Evolutionary conservation across 495 filamentous ascomycete genomes (phyloP).

Genomic region (Evansstolkia leycettana): DNA sequence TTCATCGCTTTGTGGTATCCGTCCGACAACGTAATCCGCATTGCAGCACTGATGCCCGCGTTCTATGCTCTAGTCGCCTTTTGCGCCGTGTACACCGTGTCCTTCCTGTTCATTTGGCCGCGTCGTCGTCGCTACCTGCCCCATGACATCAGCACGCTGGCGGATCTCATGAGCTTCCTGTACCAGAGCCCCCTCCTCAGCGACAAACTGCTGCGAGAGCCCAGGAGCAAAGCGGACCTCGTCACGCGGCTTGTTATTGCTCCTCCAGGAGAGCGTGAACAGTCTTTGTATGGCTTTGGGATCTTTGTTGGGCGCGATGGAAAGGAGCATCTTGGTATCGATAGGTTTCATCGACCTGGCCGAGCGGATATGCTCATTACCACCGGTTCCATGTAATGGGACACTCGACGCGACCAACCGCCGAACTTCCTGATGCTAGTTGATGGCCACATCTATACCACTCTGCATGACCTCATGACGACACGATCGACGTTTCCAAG

Average conservation of each 20-base stretch:
- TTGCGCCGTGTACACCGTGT: slow-evolving; percentile 53
- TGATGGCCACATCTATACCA: too few species aligned
- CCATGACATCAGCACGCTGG: slow-evolving; percentile 55
- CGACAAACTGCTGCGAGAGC: slow-evolving; percentile 53
- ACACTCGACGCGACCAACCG: too few species aligned
- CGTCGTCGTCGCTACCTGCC: slow-evolving; percentile 48
- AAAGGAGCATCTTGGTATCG: slow-evolving; percentile 53
- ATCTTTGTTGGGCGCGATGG: slow-evolving; percentile 49
- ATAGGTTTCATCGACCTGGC: slow-evolving; percentile 40
- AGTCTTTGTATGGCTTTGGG: slow-evolving; percentile 48
- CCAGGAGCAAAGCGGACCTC: slow-evolving; percentile 47
- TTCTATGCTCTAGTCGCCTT: slow-evolving; percentile 56
- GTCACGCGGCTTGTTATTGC: slow-evolving; percentile 46
- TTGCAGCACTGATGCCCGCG: slow-evolving; percentile 55
- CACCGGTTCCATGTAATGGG: slow-evolving; percentile 21
- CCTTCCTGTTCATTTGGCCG: slow-evolving; percentile 46
- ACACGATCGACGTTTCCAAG: too few species aligned
- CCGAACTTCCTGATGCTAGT: too few species aligned
- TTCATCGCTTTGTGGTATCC: slow-evolving; percentile 68
- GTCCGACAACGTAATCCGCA: slow-evolving; percentile 39
- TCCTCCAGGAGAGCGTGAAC: slow-evolving; percentile 32
- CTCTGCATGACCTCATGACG: too few species aligned
- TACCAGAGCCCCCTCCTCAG: slow-evolving; percentile 55
- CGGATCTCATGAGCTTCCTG: slow-evolving; percentile 66
- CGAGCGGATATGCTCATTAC: slow-evolving; percentile 33